Conservation (phyloP, 257 asterid genomes). For the Agastache rugosa region DNA sequence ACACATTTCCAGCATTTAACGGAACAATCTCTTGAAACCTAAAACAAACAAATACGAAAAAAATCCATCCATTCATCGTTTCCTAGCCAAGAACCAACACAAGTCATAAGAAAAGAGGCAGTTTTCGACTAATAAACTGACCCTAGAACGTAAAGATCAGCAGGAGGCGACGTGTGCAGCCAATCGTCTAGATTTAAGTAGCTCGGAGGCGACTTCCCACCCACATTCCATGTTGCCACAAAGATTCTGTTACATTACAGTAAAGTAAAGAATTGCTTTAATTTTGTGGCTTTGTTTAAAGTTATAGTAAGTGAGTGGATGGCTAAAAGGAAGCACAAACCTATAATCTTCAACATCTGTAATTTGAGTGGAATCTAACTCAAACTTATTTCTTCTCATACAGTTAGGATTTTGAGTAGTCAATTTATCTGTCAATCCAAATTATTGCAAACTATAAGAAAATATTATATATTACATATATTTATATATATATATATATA, state of each 20-base stretch:
- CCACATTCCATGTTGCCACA: conserved; percentile 98
- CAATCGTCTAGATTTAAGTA: conserved; percentile 84
- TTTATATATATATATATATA: neutral
- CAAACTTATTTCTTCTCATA: conserved; percentile 53
- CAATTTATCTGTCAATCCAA: conserved; percentile 50
- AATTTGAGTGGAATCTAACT: conserved; percentile 57
- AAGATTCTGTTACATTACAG: conserved; percentile 60
- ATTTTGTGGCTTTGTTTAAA: neutral
- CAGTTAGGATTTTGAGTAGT: conserved; percentile 46
- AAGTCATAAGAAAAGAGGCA: neutral
- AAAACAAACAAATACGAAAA: neutral
- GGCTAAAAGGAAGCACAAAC: conserved; percentile 44
- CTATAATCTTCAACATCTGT: conserved; percentile 65
- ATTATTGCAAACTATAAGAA: neutral
- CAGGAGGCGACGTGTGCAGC: conserved; percentile 92
- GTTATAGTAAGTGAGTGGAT: conserved; percentile 23
- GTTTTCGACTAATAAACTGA: conserved; percentile 40
- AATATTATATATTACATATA: neutral
- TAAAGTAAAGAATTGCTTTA: conserved; percentile 18
- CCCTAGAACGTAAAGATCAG: conserved; percentile 98
- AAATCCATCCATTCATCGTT: neutral
- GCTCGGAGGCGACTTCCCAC: conserved; percentile 88
- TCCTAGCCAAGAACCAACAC: neutral
- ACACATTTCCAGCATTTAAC: conserved; percentile 87
- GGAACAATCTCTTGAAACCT: conserved; percentile 99